Base-by-base conservation (phyloP, 108 stramenopile genomes). In the Cyclotella baltica region DNA sequence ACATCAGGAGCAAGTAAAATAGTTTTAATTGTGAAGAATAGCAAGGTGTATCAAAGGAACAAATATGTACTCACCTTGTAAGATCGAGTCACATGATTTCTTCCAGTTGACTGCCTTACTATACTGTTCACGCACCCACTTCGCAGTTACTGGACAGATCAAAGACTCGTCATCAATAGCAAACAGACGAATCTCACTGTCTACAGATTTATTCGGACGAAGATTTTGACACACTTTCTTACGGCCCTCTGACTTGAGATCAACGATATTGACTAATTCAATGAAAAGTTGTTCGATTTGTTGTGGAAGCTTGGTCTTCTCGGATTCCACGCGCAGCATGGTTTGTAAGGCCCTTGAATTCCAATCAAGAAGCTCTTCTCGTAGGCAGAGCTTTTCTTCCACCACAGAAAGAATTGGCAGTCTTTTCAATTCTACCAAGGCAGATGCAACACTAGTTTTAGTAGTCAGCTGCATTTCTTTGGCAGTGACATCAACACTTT, bases 301-400 rank as follows among this genome's bases (percentile, higher is more conserved):
- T 8, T 28, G 77, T 15, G 72, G 67, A 67, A 56, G 67, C 56
- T 83, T 83, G 38, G 63, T 29, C 43, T 22, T 59, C 5, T 33
- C 43, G n/a, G n/a, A n/a, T n/a, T n/a, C n/a, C n/a, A n/a, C n/a
- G n/a, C n/a, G n/a, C n/a, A n/a, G n/a, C 19, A 85, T 68, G 2
- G 68, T 28, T 59, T 51, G 47, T 0, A 52, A 29, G 13, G 78
- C 88, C 23, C 55, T 34, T 9, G 56, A 55, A 57, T 78, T 67
- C 93, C 93, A 94, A n/a, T 73, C 48, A 37, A 92, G 62, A 25
- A 92, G 56, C 51, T 89, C 89, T 5, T 74, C 50, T 27, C 90
- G 78, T 36, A 87, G 46, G 29, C 76, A 65, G 16, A 94, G 46
- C 76, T 82, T 86, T 66, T 94, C 93, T 79, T 94, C 93, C 1